phyloP scores from a whole-genome alignment of 495 filamentous ascomycete genomes.

The Jackrogersella multiformis region DNA sequence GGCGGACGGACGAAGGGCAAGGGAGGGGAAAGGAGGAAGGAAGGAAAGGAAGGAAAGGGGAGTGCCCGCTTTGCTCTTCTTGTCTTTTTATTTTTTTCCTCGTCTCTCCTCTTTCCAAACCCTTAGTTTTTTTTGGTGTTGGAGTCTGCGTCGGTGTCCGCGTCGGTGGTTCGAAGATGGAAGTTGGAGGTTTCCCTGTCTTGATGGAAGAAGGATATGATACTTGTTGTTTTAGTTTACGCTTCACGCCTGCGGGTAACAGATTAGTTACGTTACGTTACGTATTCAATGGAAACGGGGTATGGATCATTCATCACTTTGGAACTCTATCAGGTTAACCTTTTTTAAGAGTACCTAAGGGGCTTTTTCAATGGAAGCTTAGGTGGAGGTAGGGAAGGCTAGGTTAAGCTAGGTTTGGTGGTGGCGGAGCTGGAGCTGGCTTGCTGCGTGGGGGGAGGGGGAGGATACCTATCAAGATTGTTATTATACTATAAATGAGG shows the following conservation, averaged over 20 bases:
- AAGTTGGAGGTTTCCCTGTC: neutral
- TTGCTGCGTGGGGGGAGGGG: slow-evolving; percentile 12
- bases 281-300: slow-evolving; percentile 18
- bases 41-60: no score
- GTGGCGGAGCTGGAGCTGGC: no score
- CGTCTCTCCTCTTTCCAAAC: slow-evolving; percentile 6
- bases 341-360: no score
- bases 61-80: neutral
- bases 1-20: neutral
- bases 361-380: no score
- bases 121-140: no score
- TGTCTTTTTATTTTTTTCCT: neutral
- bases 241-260: no score
- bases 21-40: neutral
- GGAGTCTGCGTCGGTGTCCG: no score
- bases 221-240: neutral
- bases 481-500: slow-evolving; percentile 2
- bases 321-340: no score
- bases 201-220: neutral
- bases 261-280: neutral
- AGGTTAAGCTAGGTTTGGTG: no score
- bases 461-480: slow-evolving; percentile 16
- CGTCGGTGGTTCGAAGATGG: no score
- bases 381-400: neutral
- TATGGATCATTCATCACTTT: no score